Evolutionary conservation across 2,329 filamentous ascomycete genomes (phyloP), one percentile per base, ranked within the genome.

Genomic region (Aspergillus pseudotamarii): DNA sequence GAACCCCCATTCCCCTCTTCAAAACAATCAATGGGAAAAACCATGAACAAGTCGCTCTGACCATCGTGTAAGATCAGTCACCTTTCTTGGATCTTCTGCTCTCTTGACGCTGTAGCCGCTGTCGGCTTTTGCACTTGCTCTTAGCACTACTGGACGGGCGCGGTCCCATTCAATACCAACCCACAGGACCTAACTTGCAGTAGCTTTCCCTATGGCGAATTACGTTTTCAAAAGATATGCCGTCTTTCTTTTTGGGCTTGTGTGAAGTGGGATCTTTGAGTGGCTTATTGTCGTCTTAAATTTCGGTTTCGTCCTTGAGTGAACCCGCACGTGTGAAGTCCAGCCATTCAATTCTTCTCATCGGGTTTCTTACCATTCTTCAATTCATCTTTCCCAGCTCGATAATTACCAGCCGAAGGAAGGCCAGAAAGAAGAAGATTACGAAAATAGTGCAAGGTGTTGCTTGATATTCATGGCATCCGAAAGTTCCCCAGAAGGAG

Each of bases 221-320:
- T 73, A 72, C 72, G 70, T 74, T 71, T 73, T 73, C 65, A 74
- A 76, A 71, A 80, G 78, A 80, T 76, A 80, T 80, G 78, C 75
- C 72, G 74, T 77, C 78, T 75, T 75, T 77, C 71, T 76, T 75
- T 78, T 75, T 74, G 73, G 74, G 71, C 73, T 76, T 78, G 73
- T 76, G 75, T 79, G 77, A 78, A 79, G 71, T 72, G 74, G 75
- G 72, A 75, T 77, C 71, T 73, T 72, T 71, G 73, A 78, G 72
- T 73, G 73, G 76, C 72, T 68, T 74, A 66, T 66, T 72, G 72
- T 76, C 69, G 61, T 72, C 73, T 73, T 70, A 72, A 73, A 68
- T 70, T 41, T 68, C 68, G 68, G 67, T 69, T 69, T 71, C 67
- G 53, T 70, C 58, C 46, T 66, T 64, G 67, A 64, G 66, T 65